A percentile compares a stretch with the other conserved stretches of the same genome.
Conservation (phyloP, 805 yeast species). For the Teunomyces panamensis region DNA sequence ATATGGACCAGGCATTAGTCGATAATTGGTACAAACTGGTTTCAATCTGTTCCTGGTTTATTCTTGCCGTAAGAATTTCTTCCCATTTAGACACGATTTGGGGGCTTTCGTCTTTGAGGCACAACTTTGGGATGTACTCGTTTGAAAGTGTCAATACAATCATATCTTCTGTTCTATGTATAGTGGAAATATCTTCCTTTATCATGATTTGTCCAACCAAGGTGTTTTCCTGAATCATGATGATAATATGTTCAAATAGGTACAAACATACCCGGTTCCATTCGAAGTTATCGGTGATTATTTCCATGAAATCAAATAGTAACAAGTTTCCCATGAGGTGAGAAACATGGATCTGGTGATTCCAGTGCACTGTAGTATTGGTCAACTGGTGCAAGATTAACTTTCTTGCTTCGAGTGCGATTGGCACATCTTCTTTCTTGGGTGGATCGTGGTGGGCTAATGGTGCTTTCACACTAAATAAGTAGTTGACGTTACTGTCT, state of each 20-base stretch:
- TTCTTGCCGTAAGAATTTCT: slow-evolving; percentile 13
- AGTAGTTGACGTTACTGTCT: slow-evolving; percentile 13
- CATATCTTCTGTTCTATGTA: slow-evolving; percentile 20
- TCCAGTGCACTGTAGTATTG: slow-evolving; percentile 6
- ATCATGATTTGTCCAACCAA: slow-evolving; percentile 43
- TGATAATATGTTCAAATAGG: slow-evolving; percentile 29
- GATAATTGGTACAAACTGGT: slow-evolving; percentile 43
- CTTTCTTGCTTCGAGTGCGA: not conserved
- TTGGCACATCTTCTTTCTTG: not conserved
- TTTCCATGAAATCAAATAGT: slow-evolving; percentile 41
- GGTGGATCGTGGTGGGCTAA: slow-evolving; percentile 6
- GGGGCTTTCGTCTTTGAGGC: slow-evolving; percentile 25
- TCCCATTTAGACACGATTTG: slow-evolving; percentile 43
- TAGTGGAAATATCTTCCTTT: slow-evolving; percentile 31
- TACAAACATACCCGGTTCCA: slow-evolving; percentile 40
- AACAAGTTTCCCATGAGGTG: slow-evolving; percentile 22
- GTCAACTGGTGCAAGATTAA: slow-evolving; percentile 1
- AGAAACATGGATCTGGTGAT: not conserved
- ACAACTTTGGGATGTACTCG: slow-evolving; percentile 44
- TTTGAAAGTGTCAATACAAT: slow-evolving; percentile 38
- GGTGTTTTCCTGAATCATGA: slow-evolving; percentile 22
- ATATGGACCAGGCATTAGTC: slow-evolving; percentile 47
- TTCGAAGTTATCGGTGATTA: slow-evolving; percentile 40
- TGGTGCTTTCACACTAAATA: slow-evolving; percentile 21
- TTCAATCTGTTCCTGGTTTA: slow-evolving; percentile 6